Evolutionary conservation across 768 basidiomycete species (phyloP), one percentile per base, ranked within the genome.

Genomic region (Sarcomyxa edulis): DNA sequence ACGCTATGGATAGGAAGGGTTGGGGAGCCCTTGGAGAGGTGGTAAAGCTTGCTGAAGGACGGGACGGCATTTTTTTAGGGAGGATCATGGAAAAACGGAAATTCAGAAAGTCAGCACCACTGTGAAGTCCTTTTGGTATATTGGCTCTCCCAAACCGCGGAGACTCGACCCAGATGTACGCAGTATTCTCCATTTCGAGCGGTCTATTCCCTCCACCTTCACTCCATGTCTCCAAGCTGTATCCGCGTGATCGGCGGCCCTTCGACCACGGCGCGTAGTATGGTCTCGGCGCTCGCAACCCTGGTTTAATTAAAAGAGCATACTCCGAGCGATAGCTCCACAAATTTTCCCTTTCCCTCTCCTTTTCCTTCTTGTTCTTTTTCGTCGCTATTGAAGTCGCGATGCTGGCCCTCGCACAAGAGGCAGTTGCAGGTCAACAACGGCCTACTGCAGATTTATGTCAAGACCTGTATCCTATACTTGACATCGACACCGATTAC

Each of bases 21-120:
- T 71, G 69, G 66, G 62, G 64, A 22, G 65, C 71, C 20, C 49
- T 83, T 2, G 68, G 71, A 16, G 71, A 81, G 49, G 68, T 72
- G 1, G 63, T 78, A 27, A 64, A 60, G 40, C 68, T 84, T 68
- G 79, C 78, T 15, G 81, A 84, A 51, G 76, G 69, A 9, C 65
- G 68, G 48, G 64, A 72, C 32, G 52, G 55, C 14, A 37, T 84
- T 34, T 67, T 60, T 4, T 55, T 82, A 38, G 81, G 79, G 25
- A 68, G 73, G 49, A 52, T 74, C 21, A 53, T 45, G 12, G 42
- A 49, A 32, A 52, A 41, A 36, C 47, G 48, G 21, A 42, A 39
- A 16, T 18, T 39, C n/a, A 14, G 41, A 14, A 11, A 10, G 25
- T 28, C 32, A 8, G 8, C 32, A 32, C 23, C n/a, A 21, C 9